Percentiles rank a stretch among this genome's conserved stretches.
phyloP scores from a whole-genome alignment of 352 stramenopile genomes.

The Peronospora destructor region DNA sequence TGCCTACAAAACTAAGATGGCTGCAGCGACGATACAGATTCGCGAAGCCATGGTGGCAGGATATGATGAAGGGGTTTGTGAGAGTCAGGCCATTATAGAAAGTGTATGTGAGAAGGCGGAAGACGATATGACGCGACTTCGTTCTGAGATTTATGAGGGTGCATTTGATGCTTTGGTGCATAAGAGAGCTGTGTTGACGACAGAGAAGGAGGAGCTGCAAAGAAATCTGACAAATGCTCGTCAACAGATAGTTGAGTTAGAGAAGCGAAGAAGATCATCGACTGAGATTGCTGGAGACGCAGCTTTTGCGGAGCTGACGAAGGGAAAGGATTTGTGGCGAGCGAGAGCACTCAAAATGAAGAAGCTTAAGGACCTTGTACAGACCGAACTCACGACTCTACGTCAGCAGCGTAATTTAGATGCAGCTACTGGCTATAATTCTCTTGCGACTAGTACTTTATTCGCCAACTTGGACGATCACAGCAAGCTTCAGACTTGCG shows the following conservation, averaged over 20 bases:
- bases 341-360: conserved; percentile 81
- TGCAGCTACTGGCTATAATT: conserved; percentile 7
- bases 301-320: conserved; percentile 23
- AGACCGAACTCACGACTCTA: conserved; percentile 44
- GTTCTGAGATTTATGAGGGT: conserved; percentile 18
- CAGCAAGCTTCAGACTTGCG: conserved; percentile 27
- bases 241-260: conserved; percentile 21
- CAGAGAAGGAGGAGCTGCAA: conserved; percentile 29
- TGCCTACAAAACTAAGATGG: conserved; percentile 69
- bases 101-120: conserved; percentile 49
- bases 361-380: conserved; percentile 66
- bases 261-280: conserved; percentile 9
- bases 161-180: neutral
- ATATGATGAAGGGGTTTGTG: conserved; percentile 68
- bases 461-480: conserved; percentile 14
- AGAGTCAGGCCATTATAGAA: conserved; percentile 66
- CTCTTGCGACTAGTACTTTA: neutral
- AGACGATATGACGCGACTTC: conserved; percentile 29
- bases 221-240: conserved; percentile 15
- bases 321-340: conserved; percentile 74
- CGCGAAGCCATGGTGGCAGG: conserved; percentile 57
- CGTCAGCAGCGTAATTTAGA: conserved; percentile 27
- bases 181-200: conserved; percentile 13
- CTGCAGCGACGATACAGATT: conserved; percentile 61
- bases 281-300: conserved; percentile 1